Evolutionary conservation across 805 yeast genomes (phyloP).

Genomic region (Ogataea thermomethanolica): DNA sequence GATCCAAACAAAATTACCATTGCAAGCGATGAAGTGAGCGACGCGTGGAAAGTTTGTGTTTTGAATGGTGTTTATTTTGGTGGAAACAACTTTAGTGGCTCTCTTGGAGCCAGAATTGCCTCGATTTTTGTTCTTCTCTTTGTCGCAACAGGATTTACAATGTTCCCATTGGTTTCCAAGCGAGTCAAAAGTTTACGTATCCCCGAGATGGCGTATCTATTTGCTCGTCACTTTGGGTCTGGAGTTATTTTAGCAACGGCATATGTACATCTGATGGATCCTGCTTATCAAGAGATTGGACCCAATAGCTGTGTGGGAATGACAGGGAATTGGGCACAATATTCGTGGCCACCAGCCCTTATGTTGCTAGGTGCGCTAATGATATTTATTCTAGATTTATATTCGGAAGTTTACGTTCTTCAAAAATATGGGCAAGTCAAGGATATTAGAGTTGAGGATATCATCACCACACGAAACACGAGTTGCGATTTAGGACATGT

Average conservation of each 20-base stretch:
- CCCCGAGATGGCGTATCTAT: not conserved
- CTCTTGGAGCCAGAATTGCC: not conserved
- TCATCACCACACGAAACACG: no score
- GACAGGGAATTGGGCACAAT: not conserved
- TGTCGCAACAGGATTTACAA: not conserved
- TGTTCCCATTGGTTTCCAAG: not conserved
- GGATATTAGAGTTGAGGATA: no score
- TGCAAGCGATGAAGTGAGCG: no score
- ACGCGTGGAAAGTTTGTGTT: no score
- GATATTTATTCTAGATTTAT: not conserved
- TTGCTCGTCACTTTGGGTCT: constrained; percentile 43
- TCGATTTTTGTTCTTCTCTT: not conserved
- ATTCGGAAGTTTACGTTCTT: not conserved
- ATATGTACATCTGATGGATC: constrained; percentile 65
- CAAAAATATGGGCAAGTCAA: no score
- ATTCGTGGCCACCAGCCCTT: not conserved
- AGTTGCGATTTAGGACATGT: no score
- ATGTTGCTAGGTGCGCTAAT: not conserved
- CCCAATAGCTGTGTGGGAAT: constrained; percentile 49
- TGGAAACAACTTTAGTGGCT: not conserved
- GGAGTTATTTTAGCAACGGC: constrained; percentile 82
- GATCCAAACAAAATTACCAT: no score
- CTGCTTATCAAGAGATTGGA: constrained; percentile 57
- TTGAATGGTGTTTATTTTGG: no score
- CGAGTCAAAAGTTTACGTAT: not conserved